These are phyloP conservation scores for Bipolaris cookei DNA, from an alignment of 2,329 filamentous ascomycete genomes.

Conservation along the genomic window DNA sequence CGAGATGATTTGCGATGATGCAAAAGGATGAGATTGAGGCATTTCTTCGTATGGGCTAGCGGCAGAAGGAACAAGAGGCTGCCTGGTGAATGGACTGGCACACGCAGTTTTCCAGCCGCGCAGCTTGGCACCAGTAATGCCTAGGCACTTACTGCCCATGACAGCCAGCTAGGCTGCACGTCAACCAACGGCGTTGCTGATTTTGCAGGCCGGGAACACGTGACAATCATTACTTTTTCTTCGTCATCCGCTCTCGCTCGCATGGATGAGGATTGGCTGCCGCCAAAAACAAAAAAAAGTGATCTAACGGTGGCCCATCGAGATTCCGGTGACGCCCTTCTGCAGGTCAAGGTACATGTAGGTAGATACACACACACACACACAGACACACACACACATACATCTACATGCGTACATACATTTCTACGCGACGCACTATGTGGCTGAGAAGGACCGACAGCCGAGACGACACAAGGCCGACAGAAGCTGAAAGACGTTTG, in stretches of 20 bases:
- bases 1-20: slow-evolving; percentile 18
- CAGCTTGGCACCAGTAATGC: slow-evolving; percentile 23
- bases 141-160: slow-evolving; percentile 11
- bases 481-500: slow-evolving; percentile 20
- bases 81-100: slow-evolving; percentile 23
- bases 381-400: too few species aligned
- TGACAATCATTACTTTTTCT: slow-evolving; percentile 23
- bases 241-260: slow-evolving; percentile 26
- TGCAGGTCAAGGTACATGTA: slow-evolving; percentile 12
- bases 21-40: slow-evolving; percentile 22
- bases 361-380: too few species aligned
- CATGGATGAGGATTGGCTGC: slow-evolving; percentile 29
- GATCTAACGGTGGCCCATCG: slow-evolving; percentile 24
- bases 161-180: slow-evolving; percentile 13
- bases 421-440: slow-evolving; percentile 11
- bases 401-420: not conserved
- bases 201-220: slow-evolving; percentile 15
- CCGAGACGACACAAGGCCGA: slow-evolving; percentile 22
- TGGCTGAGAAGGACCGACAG: slow-evolving; percentile 14
- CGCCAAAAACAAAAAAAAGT: slow-evolving; percentile 27
- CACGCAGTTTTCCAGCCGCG: slow-evolving; percentile 13
- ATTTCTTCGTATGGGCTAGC: slow-evolving; percentile 23
- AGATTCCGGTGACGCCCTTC: slow-evolving; percentile 32
- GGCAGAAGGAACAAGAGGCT: slow-evolving; percentile 11
- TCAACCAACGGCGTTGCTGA: slow-evolving; percentile 25